Evolutionary conservation across 1,139 yeast species (phyloP), one percentile per base, ranked within the genome.

Genomic region (Petasospora rhodanensis): DNA sequence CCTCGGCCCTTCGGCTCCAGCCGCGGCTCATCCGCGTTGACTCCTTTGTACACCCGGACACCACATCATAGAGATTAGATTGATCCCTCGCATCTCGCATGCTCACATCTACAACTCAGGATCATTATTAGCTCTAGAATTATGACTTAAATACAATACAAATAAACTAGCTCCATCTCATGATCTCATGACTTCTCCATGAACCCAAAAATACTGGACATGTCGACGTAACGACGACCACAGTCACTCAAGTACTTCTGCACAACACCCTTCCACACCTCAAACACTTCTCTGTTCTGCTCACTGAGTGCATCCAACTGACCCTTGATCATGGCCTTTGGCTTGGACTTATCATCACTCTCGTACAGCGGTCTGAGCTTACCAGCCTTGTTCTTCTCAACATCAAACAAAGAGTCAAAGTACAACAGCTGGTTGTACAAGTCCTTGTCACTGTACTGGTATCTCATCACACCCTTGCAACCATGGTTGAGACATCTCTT

Each of bases 171-270:
- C n/a, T n/a, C n/a, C n/a, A n/a, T n/a, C n/a, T n/a, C n/a, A n/a
- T n/a, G n/a, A n/a, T n/a, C n/a, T n/a, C n/a, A n/a, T n/a, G n/a
- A n/a, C n/a, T n/a, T n/a, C 30, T 35, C 39, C 64, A 62, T 61
- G 38, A 76, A 76, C 33, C 76, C 83, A 58, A 91, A 91, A 22
- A 87, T 79, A 22, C 76, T 66, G 7, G 80, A 79, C 86, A 91
- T 79, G 53, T 86, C 86, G 28, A 91, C 96, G 57, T 80, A 89
- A 34, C 96, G 73, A 48, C 96, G 79, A 10, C 96, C 97, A 61
- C 94, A 84, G 45, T 84, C 84, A 34, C 68, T 66, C 51, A 91
- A 63, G 50, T 91, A 91, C 58, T 79, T 79, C 43, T 76, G 74
- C 1, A 84, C 81, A 6, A 86, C 79, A n/a, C 65, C 64, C 32